These are phyloP conservation scores for Hortiboletus rubellus DNA, from an alignment of 1,284 basidiomycete species.

Conservation along the genomic window DNA sequence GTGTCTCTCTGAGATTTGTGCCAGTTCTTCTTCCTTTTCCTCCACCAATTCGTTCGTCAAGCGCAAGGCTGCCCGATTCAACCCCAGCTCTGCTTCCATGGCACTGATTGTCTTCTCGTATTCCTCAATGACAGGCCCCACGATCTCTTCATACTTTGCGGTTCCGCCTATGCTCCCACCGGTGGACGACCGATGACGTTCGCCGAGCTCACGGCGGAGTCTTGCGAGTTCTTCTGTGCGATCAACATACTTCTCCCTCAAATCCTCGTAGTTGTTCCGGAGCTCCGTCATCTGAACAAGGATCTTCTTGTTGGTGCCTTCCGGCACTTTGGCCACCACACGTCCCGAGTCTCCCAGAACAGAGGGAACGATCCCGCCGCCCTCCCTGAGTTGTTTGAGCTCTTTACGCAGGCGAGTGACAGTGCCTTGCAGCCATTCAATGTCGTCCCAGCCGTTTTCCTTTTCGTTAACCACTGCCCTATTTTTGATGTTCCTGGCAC, in stretches of 20 bases:
- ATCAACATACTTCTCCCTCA: slow-evolving; percentile 82
- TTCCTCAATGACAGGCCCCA: slow-evolving; percentile 97
- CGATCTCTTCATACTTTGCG: slow-evolving; percentile 91
- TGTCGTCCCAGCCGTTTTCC: slow-evolving; percentile 98
- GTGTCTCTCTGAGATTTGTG: slow-evolving; percentile 64
- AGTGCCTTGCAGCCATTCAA: slow-evolving; percentile 92
- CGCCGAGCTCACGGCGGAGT: slow-evolving; percentile 72
- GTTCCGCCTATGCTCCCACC: slow-evolving; percentile 70
- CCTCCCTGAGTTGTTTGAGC: slow-evolving; percentile 71
- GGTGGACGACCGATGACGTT: slow-evolving; percentile 59
- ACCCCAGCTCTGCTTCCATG: slow-evolving; percentile 91
- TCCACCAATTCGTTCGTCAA: slow-evolving; percentile 91
- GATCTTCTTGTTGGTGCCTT: slow-evolving; percentile 69
- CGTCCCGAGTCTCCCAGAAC: slow-evolving; percentile 31
- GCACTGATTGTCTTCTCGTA: slow-evolving; percentile 97
- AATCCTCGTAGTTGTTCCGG: slow-evolving; percentile 79
- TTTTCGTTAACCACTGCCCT: slow-evolving; percentile 88
- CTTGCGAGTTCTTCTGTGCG: slow-evolving; percentile 86
- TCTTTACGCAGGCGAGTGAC: slow-evolving; percentile 86
- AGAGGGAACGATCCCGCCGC: slow-evolving; percentile 39
- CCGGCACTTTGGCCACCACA: slow-evolving; percentile 37
- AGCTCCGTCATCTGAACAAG: slow-evolving; percentile 75
- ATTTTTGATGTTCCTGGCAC: slow-evolving; percentile 98
- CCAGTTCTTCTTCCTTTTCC: slow-evolving; percentile 82
- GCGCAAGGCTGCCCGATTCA: slow-evolving; percentile 85